A percentile compares a stretch with the other conserved stretches of the same genome.
These are phyloP conservation scores for Penicillium mononematosum DNA, from an alignment of 495 filamentous ascomycete species.

Conservation along the genomic window DNA sequence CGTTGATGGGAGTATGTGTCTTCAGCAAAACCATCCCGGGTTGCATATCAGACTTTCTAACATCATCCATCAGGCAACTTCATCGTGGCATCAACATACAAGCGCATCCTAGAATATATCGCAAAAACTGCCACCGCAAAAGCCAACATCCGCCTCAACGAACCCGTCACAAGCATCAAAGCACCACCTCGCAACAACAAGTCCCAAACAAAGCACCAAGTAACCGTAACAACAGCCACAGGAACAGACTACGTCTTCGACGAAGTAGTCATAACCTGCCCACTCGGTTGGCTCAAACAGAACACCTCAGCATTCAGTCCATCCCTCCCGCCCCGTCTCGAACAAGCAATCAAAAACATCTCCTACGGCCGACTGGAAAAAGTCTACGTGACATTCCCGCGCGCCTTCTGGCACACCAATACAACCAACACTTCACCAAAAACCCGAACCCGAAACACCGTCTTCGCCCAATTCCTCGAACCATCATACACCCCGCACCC, in stretches of 20 bases:
- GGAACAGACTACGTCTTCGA: slow-evolving; percentile 64
- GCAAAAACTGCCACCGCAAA: slow-evolving; percentile 60
- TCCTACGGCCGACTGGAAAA: slow-evolving; percentile 91
- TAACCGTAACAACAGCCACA: slow-evolving; percentile 55
- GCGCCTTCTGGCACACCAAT: slow-evolving; percentile 58
- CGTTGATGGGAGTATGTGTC: slow-evolving; percentile 74
- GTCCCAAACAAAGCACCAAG: slow-evolving; percentile 21
- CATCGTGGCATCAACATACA: slow-evolving; percentile 85
- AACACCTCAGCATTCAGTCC: slow-evolving; percentile 72
- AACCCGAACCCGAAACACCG: slow-evolving; percentile 20
- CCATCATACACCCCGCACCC: slow-evolving; percentile 70
- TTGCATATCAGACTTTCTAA: neutral
- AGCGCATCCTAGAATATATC: slow-evolving; percentile 67
- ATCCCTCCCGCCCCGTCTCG: slow-evolving; percentile 60
- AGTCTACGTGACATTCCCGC: slow-evolving; percentile 82
- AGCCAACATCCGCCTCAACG: slow-evolving; percentile 59
- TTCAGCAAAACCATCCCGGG: neutral
- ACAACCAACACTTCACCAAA: slow-evolving; percentile 9
- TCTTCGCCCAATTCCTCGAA: slow-evolving; percentile 45
- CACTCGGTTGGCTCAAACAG: slow-evolving; percentile 85
- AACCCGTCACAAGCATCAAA: slow-evolving; percentile 55
- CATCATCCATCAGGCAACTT: slow-evolving; percentile 60
- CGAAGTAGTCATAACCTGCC: slow-evolving; percentile 80
- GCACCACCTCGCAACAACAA: slow-evolving; percentile 22
- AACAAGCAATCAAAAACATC: slow-evolving; percentile 70